Conservation (phyloP, 345 rosid species). For the Viola odorata region DNA sequence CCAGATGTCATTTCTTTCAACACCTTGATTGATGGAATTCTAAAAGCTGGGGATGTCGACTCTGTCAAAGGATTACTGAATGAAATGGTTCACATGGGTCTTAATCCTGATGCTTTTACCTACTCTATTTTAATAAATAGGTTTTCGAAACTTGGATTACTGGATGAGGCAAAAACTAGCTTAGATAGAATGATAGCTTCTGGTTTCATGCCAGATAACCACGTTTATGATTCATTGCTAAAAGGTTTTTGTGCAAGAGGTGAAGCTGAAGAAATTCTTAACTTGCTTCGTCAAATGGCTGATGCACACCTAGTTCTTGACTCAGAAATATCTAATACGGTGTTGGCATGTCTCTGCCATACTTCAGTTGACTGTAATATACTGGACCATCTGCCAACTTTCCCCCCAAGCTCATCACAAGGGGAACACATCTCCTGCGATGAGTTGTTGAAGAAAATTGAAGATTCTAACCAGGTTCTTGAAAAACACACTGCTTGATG, state of each 20-base stretch:
- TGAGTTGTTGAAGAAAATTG: slow-evolving; percentile 26
- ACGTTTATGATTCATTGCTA: slow-evolving; percentile 51
- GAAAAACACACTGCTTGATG: slow-evolving; percentile 13
- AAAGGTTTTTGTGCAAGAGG: slow-evolving; percentile 41
- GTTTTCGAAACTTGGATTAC: slow-evolving; percentile 45
- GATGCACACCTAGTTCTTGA: slow-evolving; percentile 45
- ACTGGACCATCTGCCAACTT: slow-evolving; percentile 34
- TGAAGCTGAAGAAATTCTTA: slow-evolving; percentile 41
- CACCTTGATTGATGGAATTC: slow-evolving; percentile 53
- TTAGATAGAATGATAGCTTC: slow-evolving; percentile 52
- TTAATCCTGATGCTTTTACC: slow-evolving; percentile 47
- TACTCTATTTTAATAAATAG: slow-evolving; percentile 51
- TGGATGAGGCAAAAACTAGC: slow-evolving; percentile 45
- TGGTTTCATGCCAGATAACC: slow-evolving; percentile 43
- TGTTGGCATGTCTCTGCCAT: slow-evolving; percentile 47
- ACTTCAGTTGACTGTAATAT: slow-evolving; percentile 30
- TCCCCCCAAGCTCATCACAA: slow-evolving; percentile 26
- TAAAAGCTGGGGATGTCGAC: slow-evolving; percentile 44
- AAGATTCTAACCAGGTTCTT: slow-evolving; percentile 14
- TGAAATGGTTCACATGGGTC: slow-evolving; percentile 48
- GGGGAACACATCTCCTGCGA: slow-evolving; percentile 22
- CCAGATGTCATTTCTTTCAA: slow-evolving; percentile 48
- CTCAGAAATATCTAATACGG: slow-evolving; percentile 37
- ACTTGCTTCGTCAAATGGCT: slow-evolving; percentile 44
- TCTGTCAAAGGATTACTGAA: slow-evolving; percentile 41